Conservation (phyloP, 371 early-diverging fungal species). For the Mucor piriformis region DNA sequence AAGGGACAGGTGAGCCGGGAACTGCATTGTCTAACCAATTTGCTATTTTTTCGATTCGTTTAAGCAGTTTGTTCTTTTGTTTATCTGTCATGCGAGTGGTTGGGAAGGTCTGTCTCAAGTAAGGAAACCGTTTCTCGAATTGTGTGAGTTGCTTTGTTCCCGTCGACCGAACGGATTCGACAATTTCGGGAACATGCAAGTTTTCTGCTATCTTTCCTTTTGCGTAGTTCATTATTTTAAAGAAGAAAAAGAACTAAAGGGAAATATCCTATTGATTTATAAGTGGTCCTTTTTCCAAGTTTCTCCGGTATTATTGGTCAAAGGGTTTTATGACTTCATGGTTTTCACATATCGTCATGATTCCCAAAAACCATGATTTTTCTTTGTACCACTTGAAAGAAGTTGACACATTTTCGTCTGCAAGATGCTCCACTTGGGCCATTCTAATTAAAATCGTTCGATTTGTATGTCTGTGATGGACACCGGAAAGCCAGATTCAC, state of each 20-base stretch:
- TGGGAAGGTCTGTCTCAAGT: constrained; percentile 34
- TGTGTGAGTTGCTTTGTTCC: constrained; percentile 20
- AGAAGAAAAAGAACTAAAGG: neutral
- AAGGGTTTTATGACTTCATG: too few relatives aligned
- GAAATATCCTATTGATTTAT: too few relatives aligned
- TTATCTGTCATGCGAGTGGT: constrained; percentile 24
- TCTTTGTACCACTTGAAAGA: too few relatives aligned
- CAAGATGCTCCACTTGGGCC: too few relatives aligned
- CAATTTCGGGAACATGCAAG: constrained; percentile 21
- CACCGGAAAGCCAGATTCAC: too few relatives aligned
- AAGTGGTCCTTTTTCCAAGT: too few relatives aligned
- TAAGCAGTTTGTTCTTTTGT: constrained; percentile 27
- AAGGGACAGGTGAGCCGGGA: constrained; percentile 49
- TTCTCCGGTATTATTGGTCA: too few relatives aligned
- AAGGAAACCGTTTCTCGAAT: constrained; percentile 23
- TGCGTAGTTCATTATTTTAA: constrained; percentile 29
- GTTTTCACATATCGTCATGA: too few relatives aligned
- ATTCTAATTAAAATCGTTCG: too few relatives aligned
- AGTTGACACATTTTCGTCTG: too few relatives aligned
- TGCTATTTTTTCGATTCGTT: constrained; percentile 32
- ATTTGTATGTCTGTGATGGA: too few relatives aligned
- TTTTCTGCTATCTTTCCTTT: constrained; percentile 31
- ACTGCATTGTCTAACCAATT: constrained; percentile 47
- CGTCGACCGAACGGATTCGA: constrained; percentile 25
- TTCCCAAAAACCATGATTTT: too few relatives aligned